Conservation (phyloP, 805 yeast genomes). For the Blastobotrys terrestris region DNA sequence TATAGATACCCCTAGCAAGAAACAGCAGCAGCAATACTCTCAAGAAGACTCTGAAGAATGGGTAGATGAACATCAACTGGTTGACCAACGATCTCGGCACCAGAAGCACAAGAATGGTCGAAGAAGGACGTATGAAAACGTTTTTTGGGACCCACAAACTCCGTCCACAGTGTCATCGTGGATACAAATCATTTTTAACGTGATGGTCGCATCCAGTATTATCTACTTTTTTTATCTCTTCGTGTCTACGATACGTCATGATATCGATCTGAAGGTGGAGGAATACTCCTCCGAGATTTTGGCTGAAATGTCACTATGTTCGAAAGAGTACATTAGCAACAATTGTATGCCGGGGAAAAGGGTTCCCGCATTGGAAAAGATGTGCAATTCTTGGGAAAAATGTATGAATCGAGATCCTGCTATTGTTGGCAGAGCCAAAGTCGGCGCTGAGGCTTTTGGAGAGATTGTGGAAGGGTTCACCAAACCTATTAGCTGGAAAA, state of each 20-base stretch:
- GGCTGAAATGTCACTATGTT: slow-evolving; percentile 62
- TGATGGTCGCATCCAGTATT: slow-evolving; percentile 44
- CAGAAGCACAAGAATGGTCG: not conserved
- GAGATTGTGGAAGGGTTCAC: slow-evolving; percentile 74
- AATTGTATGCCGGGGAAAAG: slow-evolving; percentile 58
- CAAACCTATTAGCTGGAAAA: slow-evolving; percentile 63
- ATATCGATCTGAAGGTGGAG: slow-evolving; percentile 66
- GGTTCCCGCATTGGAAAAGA: slow-evolving; percentile 67
- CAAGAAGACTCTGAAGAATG: not conserved
- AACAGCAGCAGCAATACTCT: not conserved
- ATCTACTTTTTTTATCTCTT: slow-evolving; percentile 47
- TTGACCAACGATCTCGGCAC: not conserved
- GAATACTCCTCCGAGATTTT: slow-evolving; percentile 53
- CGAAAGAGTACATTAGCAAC: slow-evolving; percentile 62
- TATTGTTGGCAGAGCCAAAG: slow-evolving; percentile 55
- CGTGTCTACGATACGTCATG: slow-evolving; percentile 52
- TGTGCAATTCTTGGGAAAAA: slow-evolving; percentile 68
- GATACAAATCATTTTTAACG: slow-evolving; percentile 57
- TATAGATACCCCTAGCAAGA: not conserved
- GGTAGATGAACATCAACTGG: not conserved
- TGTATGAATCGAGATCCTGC: slow-evolving; percentile 81
- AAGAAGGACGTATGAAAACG: not conserved
- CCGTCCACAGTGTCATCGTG: slow-evolving; percentile 59
- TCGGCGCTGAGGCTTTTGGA: slow-evolving; percentile 79
- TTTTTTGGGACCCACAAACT: slow-evolving; percentile 18